These are phyloP conservation scores for Leishmania braziliensis DNA, from an alignment of 208 protist species.

Conservation along the genomic window DNA sequence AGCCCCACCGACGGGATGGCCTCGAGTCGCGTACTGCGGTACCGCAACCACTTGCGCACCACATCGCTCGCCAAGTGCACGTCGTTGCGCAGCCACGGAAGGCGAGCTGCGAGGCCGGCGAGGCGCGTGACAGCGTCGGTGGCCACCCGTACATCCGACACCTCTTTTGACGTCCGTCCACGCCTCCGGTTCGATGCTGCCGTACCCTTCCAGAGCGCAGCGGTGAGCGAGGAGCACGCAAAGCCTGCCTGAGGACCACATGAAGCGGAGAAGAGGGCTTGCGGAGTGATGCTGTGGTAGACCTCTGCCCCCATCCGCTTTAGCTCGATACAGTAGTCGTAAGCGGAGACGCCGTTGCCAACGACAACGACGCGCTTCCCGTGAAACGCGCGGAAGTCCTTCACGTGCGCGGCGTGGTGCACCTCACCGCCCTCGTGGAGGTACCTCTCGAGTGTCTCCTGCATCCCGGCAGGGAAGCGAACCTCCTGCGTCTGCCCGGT, in stretches of 20 bases:
- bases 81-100: slow-evolving; percentile 60
- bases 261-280: neutral
- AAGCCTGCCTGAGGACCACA: neutral
- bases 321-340: slow-evolving; percentile 81
- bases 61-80: slow-evolving; percentile 45
- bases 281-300: slow-evolving; percentile 59
- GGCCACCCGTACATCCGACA: slow-evolving; percentile 29
- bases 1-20: slow-evolving; percentile 43
- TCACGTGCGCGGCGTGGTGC: slow-evolving; percentile 83
- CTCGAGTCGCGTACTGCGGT: slow-evolving; percentile 42
- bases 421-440: slow-evolving; percentile 65
- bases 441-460: slow-evolving; percentile 51
- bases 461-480: slow-evolving; percentile 60
- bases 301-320: slow-evolving; percentile 69
- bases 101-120: slow-evolving; percentile 28
- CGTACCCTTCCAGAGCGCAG: slow-evolving; percentile 6
- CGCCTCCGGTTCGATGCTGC: neutral
- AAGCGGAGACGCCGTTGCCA: slow-evolving; percentile 81
- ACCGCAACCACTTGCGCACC: slow-evolving; percentile 62
- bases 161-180: neutral
- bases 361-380: slow-evolving; percentile 80
- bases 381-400: slow-evolving; percentile 82
- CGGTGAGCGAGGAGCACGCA: neutral
- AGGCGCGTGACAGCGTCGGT: slow-evolving; percentile 40
- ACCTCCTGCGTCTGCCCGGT: slow-evolving; percentile 85